phyloP scores from a whole-genome alignment of 2,329 filamentous ascomycete species.

The Fusarium sp. region DNA sequence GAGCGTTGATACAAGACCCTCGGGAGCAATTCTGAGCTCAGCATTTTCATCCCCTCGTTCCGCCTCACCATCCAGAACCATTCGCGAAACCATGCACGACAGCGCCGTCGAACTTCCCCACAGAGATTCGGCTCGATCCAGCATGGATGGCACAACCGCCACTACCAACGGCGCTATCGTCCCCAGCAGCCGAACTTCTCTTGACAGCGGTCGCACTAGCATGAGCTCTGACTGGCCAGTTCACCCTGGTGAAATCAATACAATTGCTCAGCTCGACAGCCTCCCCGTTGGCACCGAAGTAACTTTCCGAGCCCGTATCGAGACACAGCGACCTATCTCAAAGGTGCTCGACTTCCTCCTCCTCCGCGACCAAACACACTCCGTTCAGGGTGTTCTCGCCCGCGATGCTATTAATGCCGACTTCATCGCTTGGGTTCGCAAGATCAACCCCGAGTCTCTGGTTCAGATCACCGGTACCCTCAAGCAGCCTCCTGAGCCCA shows the following conservation, averaged over 20 bases:
- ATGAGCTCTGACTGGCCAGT: conserved; percentile 55
- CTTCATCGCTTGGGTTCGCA: conserved; percentile 90
- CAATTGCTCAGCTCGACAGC: conserved; percentile 54
- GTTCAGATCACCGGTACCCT: conserved; percentile 81
- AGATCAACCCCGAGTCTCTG: conserved; percentile 81
- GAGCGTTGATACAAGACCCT: conserved; percentile 27
- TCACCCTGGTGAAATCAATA: conserved; percentile 57
- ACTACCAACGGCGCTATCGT: conserved; percentile 23
- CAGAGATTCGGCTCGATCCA: conserved; percentile 49
- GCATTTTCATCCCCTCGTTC: conserved; percentile 26
- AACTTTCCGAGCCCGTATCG: conserved; percentile 57
- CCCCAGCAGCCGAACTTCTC: conserved; percentile 47
- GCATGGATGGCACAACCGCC: conserved; percentile 43
- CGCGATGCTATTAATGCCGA: conserved; percentile 63
- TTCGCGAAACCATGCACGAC: conserved; percentile 49
- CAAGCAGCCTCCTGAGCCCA: conserved; percentile 77
- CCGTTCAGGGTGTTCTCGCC: conserved; percentile 83
- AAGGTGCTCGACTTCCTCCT: conserved; percentile 86
- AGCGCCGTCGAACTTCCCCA: conserved; percentile 49
- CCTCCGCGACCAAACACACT: conserved; percentile 84
- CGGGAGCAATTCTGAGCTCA: conserved; percentile 17
- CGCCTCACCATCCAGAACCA: conserved; percentile 16
- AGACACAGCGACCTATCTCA: conserved; percentile 82
- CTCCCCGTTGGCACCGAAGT: conserved; percentile 56
- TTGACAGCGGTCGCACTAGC: conserved; percentile 55